Evolutionary conservation across 768 basidiomycete genomes (phyloP), one percentile per base, ranked within the genome.

Genomic region (Neoboletus magnificus): DNA sequence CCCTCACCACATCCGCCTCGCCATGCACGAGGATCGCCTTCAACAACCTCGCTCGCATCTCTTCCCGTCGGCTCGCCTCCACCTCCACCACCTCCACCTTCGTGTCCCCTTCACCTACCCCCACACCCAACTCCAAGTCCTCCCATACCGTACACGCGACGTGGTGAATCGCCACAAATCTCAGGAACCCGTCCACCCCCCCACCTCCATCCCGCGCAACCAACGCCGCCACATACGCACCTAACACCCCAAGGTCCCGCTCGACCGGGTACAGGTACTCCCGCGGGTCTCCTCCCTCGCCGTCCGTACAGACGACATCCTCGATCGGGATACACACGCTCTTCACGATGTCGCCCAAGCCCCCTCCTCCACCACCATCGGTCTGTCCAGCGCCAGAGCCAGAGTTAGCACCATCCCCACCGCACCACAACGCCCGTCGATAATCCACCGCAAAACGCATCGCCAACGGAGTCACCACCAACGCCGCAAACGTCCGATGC

Each of bases 371-470:
- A 3, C 44, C 49, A 1, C 37, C 43, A 27, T 13, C 43, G 1
- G 29, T 4, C 3, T 37, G 41, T 20, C 37, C 37, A 18, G 32
- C 13, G 9, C 36, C 33, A 27, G 59, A 35, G 22, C 37, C 30
- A 23, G 59, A 32, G n/a, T 36, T 5, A 1, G 54, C 50, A 20
- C 55, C 48, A 1, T 77, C 77, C 60, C 83, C 89, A 62, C 96
- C 94, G 53, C 77, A 84, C 89, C 91, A 97, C 5, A 98, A 67
- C 52, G 86, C 82, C 58, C 83, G 85, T 48, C 95, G 85, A 66
- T 92, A 97, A 74, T 98, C 95, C 23, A 76, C 52, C 1, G 91
- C 77, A 64, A 93, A 94, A 13, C 73, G 73, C 84, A 89, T 87
- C 3, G 91, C 79, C 11, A 86, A 77, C 0, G 93, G 88, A 0